These are phyloP conservation scores for Paramyrothecium roridum DNA, from an alignment of 2,329 filamentous ascomycete species.

Conservation along the genomic window DNA sequence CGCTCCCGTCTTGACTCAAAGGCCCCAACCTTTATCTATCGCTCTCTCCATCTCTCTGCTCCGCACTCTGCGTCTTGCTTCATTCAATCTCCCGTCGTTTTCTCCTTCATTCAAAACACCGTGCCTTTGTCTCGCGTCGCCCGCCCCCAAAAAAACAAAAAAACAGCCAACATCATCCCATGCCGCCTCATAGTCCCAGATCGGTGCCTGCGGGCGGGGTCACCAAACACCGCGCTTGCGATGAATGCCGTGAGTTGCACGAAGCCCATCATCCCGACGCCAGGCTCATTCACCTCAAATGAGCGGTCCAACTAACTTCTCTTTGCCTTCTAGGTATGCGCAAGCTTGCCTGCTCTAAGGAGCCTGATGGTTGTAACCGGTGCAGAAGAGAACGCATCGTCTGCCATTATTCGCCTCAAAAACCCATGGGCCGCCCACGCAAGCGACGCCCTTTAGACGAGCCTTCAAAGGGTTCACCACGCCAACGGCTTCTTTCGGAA, in stretches of 20 bases:
- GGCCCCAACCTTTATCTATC: neutral
- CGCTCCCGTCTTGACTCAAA: neutral
- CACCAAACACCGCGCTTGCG: constrained; percentile 59
- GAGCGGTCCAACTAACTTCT: neutral
- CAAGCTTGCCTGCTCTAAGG: constrained; percentile 65
- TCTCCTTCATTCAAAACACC: neutral
- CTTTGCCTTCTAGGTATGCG: constrained; percentile 47
- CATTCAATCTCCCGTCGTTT: neutral
- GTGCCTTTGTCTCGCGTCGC: neutral
- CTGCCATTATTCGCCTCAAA: constrained; percentile 63
- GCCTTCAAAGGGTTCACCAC: neutral
- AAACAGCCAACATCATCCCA: neutral
- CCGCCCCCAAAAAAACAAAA: too few species aligned
- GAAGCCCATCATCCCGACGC: neutral
- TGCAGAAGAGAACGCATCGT: constrained; percentile 54
- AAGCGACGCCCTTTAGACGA: constrained; percentile 46
- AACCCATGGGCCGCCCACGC: constrained; percentile 63
- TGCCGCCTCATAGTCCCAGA: neutral
- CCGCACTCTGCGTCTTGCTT: neutral
- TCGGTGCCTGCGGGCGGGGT: constrained; percentile 10
- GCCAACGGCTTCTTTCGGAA: neutral
- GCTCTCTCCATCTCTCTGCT: neutral
- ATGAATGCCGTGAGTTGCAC: constrained; percentile 59
- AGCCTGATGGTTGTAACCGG: constrained; percentile 55
- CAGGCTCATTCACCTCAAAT: neutral